Evolutionary conservation across 192 early-diverging fungal species (phyloP), one percentile per base, ranked within the genome.

Genomic region (Podila epigama): DNA sequence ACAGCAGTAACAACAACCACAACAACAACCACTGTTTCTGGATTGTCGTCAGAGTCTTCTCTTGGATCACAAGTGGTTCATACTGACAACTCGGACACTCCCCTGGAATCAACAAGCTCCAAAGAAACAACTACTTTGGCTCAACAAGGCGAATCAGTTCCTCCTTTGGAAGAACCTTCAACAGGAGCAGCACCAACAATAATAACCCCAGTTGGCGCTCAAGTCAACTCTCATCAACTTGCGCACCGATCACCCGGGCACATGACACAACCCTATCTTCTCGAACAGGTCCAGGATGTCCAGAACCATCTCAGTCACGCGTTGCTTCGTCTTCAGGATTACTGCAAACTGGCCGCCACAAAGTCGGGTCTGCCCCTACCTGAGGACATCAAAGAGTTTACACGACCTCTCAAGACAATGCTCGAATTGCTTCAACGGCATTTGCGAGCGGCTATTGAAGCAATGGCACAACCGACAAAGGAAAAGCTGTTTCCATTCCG

Each of bases 261-360:
- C 54, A 27, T 77, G 33, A 77, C 73, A 6, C 73, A 68, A 44
- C 73, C 73, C 7, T 77, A 77, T 55, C 33, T 68, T 1, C 22
- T 77, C 66, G 73, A 77, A 50, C 73, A 77, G 37, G 41, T 77
- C 13, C 56, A 59, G 50, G 73, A 77, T 63, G 73, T 77, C 1
- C 73, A 68, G 25, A 77, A 68, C 27, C 73, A 77, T 33, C 68
- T 56, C 5, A 48, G 55, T 1, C 44, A 77, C 8, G 66, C 73
- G 0, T 52, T 77, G 0, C 50, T 48, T 40, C 60, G 66, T 6
- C 27, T 77, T 12, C 55, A 77, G 11, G 73, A 77, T 57, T 77
- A 77, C 33, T 68, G 73, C 60, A 50, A 12, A 16, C 33, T 42
- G n/a, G 25, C 22, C 20, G 32, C 35, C 12, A 32, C 32, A 18